Percentiles rank a stretch among this genome's conserved stretches.
Evolutionary conservation across 345 rosid species (phyloP).

Genomic region (Salix caprea): DNA sequence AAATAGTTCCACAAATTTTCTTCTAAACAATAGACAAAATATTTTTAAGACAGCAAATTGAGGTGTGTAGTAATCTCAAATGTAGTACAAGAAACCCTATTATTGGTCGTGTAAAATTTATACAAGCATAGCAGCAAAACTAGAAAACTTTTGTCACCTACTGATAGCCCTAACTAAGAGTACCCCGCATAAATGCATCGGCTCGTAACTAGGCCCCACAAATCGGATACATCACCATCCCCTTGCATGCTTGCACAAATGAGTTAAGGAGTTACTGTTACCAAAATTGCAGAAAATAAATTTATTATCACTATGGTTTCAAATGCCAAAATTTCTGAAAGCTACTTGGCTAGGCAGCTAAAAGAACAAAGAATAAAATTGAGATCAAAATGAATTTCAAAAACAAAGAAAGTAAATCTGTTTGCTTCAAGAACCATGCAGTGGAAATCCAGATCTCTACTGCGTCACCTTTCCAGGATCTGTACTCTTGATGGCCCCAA

Average conservation of each 20-base stretch:
- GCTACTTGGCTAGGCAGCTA: neutral
- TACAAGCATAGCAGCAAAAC: neutral
- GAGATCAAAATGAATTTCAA: neutral
- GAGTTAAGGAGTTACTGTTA: constrained; percentile 10
- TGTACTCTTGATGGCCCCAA: neutral
- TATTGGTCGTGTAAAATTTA: too few species aligned
- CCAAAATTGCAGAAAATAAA: neutral
- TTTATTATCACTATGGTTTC: neutral
- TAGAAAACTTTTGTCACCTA: constrained; percentile 13
- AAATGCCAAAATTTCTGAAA: neutral
- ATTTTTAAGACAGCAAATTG: too few species aligned
- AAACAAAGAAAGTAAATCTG: neutral
- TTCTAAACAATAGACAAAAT: neutral
- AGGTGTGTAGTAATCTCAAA: too few species aligned
- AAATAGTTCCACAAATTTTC: neutral
- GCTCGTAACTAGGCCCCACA: constrained; percentile 24
- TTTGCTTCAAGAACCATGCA: too few species aligned
- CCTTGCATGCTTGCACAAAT: constrained; percentile 22
- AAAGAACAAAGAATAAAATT: neutral
- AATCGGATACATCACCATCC: constrained; percentile 21
- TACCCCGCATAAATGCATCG: constrained; percentile 16
- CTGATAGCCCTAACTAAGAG: constrained; percentile 11
- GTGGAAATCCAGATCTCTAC: neutral
- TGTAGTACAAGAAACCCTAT: too few species aligned
- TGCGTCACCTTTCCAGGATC: neutral